Evolutionary conservation across 352 stramenopile genomes (phyloP), one percentile per base, ranked within the genome.

Genomic region (Labyrinthula sp.): DNA sequence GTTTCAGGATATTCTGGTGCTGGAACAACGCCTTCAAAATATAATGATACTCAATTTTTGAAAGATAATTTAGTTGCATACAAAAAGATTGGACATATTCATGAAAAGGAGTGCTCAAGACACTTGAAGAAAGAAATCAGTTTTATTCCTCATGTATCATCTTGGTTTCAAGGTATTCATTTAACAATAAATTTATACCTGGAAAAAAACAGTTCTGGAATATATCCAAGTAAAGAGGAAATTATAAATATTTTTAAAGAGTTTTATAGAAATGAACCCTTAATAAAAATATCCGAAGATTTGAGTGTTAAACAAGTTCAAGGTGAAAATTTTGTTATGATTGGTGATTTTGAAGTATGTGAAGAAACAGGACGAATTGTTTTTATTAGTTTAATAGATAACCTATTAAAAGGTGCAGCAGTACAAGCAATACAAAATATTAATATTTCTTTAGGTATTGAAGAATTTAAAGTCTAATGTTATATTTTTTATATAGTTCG

Each of bases 381-480:
- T 31, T 63, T 88, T 14, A 63, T 89, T 31, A 62, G 66, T 10
- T 80, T 75, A 17, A 88, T 92, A 48, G 79, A 92, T 62, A 92
- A 92, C 60, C 64, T 92, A 35, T 67, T 89, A 39, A 91, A 91
- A 69, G 79, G 79, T 8, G 79, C 79, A 1, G 78, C 77, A 30
- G 84, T 74, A 1, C 79, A 92, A 62, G 76, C 76, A 23, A 61
- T 90, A 48, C 79, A 92, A 59, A 92, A 91, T 65, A 85, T 92
- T 59, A 92, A 92, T 60, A 54, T 91, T 22, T 75, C 82, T 25
- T 64, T 89, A 38, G 79, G 75, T 9, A 69, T 89, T 21, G 69
- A 82, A 25, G 79, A 92, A 37, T 37, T 50, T 17, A 37, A 34
- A 12, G 62, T 46, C 34, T n/a, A n/a, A n/a, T n/a, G n/a, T n/a